Base-by-base conservation (phyloP, 2,329 filamentous ascomycete genomes). In the Scedosporium minutisporum region DNA sequence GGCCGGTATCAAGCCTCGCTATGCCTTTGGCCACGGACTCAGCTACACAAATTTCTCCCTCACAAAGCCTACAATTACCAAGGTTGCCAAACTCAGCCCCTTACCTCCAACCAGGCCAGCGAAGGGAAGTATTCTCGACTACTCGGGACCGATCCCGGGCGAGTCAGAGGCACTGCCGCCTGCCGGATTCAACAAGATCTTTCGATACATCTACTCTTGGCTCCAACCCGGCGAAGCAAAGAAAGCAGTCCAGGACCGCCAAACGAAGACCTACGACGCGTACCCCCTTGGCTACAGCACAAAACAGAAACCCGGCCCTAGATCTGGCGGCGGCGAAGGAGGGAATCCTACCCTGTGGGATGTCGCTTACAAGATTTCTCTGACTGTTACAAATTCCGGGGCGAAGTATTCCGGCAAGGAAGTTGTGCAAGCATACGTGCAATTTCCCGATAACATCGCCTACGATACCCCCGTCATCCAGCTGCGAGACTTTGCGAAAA, bases 21-120 rank as follows among this genome's bases (percentile, higher is more conserved):
- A 87, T 71, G 89, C 91, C 57, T 97, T 97, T 68, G 93, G 93
- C 0, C 93, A 87, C 64, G 93, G 93, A 0, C 81, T 97, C 1
- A 90, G 87, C 61, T 96, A 95, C 76, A 92, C 91, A 0, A 82
- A 76, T 0, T 96, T 93, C 72, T 76, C 82, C 12, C 81, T 91
- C 63, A 65, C 79, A 1, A 77, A 82, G 4, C 71, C 83, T 3
- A 73, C 77, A 41, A 74, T 88, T 63, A 72, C 72, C 55, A 71
- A 76, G 57, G 68, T 81, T 21, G 79, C 77, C 14, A 68, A 76
- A 9, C 82, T 85, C 65, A 69, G 62, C 33, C 65, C 64, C 0
- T 68, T 71, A 1, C 76, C 78, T 2, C 74, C 77, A 0, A 58
- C 65, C 1, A 70, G 75, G 2, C 63, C 71, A 0, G 61, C 69